These are phyloP conservation scores for Blastomyces emzantsi DNA, from an alignment of 2,329 filamentous ascomycete genomes.

Conservation along the genomic window DNA sequence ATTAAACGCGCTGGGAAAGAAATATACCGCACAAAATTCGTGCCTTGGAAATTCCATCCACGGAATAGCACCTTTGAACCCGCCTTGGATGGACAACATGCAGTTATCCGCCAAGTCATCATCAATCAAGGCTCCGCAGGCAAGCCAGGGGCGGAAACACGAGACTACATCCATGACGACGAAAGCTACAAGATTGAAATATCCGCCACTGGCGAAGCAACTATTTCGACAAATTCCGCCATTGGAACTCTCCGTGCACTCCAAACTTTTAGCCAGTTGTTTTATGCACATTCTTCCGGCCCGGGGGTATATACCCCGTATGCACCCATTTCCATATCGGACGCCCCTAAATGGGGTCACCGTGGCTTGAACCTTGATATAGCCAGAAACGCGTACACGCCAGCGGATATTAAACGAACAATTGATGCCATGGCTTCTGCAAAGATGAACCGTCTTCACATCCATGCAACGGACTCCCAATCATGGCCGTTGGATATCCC, in stretches of 20 bases:
- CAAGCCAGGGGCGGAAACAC: slow-evolving; percentile 8
- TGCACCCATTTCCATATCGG: slow-evolving; percentile 63
- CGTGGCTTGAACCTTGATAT: slow-evolving; percentile 75
- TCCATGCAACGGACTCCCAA: slow-evolving; percentile 41
- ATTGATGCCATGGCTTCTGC: slow-evolving; percentile 59
- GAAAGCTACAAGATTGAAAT: slow-evolving; percentile 23
- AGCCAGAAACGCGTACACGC: slow-evolving; percentile 60
- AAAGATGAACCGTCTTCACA: slow-evolving; percentile 43
- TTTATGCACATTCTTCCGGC: slow-evolving; percentile 21
- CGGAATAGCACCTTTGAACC: slow-evolving; percentile 22
- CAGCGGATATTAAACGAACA: slow-evolving; percentile 59
- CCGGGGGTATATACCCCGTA: slow-evolving; percentile 53
- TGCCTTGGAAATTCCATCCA: slow-evolving; percentile 26
- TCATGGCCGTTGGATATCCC: slow-evolving; percentile 40
- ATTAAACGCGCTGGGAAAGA: slow-evolving; percentile 17
- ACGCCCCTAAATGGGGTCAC: slow-evolving; percentile 64
- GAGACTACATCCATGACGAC: slow-evolving; percentile 17
- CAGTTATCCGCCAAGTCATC: slow-evolving; percentile 18
- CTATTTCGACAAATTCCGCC: slow-evolving; percentile 19
- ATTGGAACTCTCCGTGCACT: slow-evolving; percentile 22
- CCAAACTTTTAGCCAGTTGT: slow-evolving; percentile 24
- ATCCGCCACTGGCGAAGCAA: slow-evolving; percentile 16
- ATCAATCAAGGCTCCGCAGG: slow-evolving; percentile 16
- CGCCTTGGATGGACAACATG: not conserved
- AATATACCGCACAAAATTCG: slow-evolving; percentile 20